Conservation (phyloP, 495 filamentous ascomycete species). For the Podospora anserina region DNA sequence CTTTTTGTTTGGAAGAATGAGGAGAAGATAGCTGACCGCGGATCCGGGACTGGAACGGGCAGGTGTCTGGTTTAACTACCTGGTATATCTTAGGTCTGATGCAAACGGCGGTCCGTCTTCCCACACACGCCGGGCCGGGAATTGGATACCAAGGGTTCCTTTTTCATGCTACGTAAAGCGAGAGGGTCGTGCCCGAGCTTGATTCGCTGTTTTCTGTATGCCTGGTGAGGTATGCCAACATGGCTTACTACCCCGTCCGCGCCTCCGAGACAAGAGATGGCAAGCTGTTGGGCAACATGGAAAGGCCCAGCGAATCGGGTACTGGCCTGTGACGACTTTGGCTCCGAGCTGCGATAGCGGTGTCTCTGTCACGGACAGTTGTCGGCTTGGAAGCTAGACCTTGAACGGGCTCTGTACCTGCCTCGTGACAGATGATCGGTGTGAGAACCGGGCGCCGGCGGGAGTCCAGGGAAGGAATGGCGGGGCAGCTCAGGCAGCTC, state of each 20-base stretch:
- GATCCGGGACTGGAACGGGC: background rate
- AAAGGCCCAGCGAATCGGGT: constrained; percentile 8
- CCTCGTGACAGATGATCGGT: constrained; percentile 18
- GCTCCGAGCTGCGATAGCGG: background rate
- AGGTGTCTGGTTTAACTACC: background rate
- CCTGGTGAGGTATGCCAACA: constrained; percentile 3
- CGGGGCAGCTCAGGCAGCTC: constrained; percentile 8
- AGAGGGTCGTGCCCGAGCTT: constrained; percentile 18
- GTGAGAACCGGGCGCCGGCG: constrained; percentile 8
- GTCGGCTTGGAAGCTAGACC: background rate
- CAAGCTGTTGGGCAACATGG: background rate
- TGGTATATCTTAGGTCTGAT: background rate
- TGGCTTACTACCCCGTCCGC: background rate
- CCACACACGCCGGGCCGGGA: no score
- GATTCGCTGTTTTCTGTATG: constrained; percentile 11
- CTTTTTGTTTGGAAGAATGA: background rate
- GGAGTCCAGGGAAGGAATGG: background rate
- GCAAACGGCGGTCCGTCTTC: background rate
- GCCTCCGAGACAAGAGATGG: constrained; percentile 16
- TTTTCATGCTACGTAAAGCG: background rate
- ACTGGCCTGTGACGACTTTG: background rate
- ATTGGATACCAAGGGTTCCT: background rate
- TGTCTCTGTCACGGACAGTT: background rate
- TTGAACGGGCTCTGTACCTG: constrained; percentile 11
- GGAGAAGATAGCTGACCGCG: background rate